Evolutionary conservation across 495 filamentous ascomycete genomes (phyloP), one percentile per base, ranked within the genome.

Genomic region (Talaromyces liani): DNA sequence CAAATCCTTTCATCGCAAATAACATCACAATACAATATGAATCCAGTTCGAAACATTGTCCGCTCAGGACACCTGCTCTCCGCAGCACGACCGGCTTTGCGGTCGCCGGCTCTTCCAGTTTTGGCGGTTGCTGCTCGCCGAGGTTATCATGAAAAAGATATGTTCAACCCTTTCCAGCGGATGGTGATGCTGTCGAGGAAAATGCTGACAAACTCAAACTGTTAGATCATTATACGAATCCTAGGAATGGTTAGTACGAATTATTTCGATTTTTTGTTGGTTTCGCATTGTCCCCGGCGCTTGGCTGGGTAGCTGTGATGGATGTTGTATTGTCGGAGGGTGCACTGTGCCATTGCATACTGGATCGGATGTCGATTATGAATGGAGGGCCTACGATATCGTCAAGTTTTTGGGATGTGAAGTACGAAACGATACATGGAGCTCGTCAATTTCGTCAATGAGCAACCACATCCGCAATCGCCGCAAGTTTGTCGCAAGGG

Each of bases 181-280:
- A 31, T 31, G 69, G 70, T 54, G 61, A 73, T 31, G 70, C 55
- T n/a, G 39, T 53, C 63, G 57, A 53, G 60, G 64, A 51, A 63
- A 49, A 62, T 69, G 70, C 75, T 79, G 70, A 77, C 77, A 57
- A 64, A 54, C 59, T 51, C 65, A 59, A 67, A 87, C 69, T 98
- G 67, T 84, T 98, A 61, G 93, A 98, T 72, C 94, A 98, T 82
- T 98, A 98, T 80, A 89, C 85, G 71, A 87, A 86, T 67, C 93
- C 93, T 49, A 89, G 93, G 54, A 97, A 98, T 75, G 60, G 60
- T 62, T 61, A 61, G 59, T 61, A 16, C 22, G 41, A 31, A 31
- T 47, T 33, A n/a, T 25, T 31, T 61, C 12, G 9, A 20, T 59
- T 59, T 8, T 49, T 45, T 61, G 16, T 39, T 9, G 2, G 9